These are phyloP conservation scores for Coffea eugenioides DNA, from an alignment of 257 asterid genomes.

Conservation along the genomic window DNA sequence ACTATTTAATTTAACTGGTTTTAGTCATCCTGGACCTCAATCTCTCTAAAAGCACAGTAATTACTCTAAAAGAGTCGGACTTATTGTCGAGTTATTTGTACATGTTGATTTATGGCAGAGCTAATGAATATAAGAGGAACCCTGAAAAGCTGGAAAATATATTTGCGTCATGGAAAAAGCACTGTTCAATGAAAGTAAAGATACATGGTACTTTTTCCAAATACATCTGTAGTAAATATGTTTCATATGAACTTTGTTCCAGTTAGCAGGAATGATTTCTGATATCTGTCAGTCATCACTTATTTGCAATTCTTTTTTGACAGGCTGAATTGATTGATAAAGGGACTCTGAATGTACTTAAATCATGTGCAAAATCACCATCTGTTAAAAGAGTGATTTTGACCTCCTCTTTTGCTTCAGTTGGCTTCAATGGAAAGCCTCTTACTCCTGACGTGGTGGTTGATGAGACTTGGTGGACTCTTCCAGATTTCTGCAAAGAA, in stretches of 20 bases:
- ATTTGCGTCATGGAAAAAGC: too few species aligned
- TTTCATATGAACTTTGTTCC: background rate
- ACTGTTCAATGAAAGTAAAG: too few species aligned
- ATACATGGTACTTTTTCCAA: too few species aligned
- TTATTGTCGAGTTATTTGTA: too few species aligned
- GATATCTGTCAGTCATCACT: background rate
- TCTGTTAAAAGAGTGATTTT: constrained; percentile 61
- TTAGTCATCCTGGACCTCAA: too few species aligned
- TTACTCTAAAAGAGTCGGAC: too few species aligned
- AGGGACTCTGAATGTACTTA: constrained; percentile 80
- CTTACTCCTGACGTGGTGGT: constrained; percentile 69
- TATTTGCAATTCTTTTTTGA: constrained; percentile 15
- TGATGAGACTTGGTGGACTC: constrained; percentile 75
- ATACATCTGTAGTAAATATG: background rate
- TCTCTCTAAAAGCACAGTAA: too few species aligned
- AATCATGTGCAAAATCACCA: constrained; percentile 61
- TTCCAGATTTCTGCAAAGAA: constrained; percentile 52
- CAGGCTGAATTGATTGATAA: constrained; percentile 75
- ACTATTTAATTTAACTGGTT: too few species aligned
- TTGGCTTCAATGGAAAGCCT: constrained; percentile 52
- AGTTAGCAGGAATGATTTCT: background rate
- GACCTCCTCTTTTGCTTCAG: constrained; percentile 81
- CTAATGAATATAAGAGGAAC: too few species aligned
- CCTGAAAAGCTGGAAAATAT: too few species aligned
- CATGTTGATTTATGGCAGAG: too few species aligned